Evolutionary conservation across 176 grass and related monocot species (phyloP).

Genomic region (Aegilops speltoides): DNA sequence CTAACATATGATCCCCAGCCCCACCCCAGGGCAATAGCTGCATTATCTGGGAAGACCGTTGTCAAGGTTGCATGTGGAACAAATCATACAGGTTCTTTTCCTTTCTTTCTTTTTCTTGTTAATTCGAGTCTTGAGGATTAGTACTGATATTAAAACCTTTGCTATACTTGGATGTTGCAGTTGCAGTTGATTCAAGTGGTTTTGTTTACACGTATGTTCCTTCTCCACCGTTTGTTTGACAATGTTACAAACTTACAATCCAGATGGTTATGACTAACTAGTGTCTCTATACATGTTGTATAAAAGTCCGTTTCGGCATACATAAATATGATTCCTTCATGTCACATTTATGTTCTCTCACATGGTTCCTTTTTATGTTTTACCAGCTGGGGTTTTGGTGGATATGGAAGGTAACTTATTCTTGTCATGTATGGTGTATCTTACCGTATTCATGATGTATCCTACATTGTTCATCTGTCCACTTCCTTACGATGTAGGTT

Average conservation of each 20-base stretch:
- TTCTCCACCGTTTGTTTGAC: constrained; percentile 20
- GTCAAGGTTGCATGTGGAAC: constrained; percentile 93
- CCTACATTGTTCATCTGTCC: neutral
- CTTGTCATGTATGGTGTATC: constrained; percentile 7
- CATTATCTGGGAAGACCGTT: constrained; percentile 79
- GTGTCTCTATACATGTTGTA: constrained; percentile 15
- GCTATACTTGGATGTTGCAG: constrained; percentile 49
- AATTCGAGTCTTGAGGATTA: constrained; percentile 13
- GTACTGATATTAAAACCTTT: constrained; percentile 20
- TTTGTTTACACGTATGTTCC: constrained; percentile 98
- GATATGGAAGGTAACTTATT: constrained; percentile 84
- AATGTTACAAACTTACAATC: neutral
- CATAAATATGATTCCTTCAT: constrained; percentile 21
- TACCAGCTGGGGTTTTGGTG: constrained; percentile 95
- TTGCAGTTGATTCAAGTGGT: constrained; percentile 93
- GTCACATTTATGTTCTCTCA: constrained; percentile 22
- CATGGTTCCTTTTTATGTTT: constrained; percentile 2
- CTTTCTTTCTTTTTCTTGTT: constrained; percentile 23
- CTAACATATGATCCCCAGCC: constrained; percentile 89
- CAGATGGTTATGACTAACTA: neutral
- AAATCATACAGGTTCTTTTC: constrained; percentile 91
- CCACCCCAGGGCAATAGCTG: constrained; percentile 68
- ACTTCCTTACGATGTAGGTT: constrained; percentile 55
- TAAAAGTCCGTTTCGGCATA: constrained; percentile 9
- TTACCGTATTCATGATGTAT: neutral